Evolutionary conservation across 352 stramenopile genomes (phyloP).

Genomic region (Thalassiosira pacifica): DNA sequence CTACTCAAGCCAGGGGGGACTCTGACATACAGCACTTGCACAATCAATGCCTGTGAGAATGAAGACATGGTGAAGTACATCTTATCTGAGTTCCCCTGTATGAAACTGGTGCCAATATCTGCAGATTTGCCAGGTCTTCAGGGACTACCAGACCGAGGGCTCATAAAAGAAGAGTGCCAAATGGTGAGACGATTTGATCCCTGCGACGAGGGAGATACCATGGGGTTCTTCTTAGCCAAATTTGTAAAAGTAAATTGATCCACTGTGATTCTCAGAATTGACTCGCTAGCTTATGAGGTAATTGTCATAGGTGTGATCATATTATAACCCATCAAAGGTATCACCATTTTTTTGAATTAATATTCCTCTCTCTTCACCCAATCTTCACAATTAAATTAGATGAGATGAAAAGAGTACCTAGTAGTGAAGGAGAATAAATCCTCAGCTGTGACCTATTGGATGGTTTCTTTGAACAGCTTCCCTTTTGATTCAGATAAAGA

Average conservation of each 20-base stretch:
- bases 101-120: constrained; percentile 87
- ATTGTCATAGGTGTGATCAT: too few species aligned
- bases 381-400: background rate
- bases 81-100: constrained; percentile 88
- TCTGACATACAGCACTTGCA: constrained; percentile 94
- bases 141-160: constrained; percentile 87
- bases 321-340: too few species aligned
- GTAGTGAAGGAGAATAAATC: background rate
- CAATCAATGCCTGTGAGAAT: constrained; percentile 93
- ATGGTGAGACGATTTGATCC: constrained; percentile 92
- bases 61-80: constrained; percentile 92
- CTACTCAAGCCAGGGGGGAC: constrained; percentile 91
- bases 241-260: constrained; percentile 87
- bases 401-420: background rate
- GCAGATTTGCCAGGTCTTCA: constrained; percentile 84
- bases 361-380: too few species aligned
- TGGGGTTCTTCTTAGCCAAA: constrained; percentile 95
- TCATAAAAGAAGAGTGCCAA: constrained; percentile 86
- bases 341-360: too few species aligned
- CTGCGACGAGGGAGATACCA: constrained; percentile 89
- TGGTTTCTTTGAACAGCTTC: constrained; percentile 56
- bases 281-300: background rate
- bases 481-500: constrained; percentile 8
- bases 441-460: constrained; percentile 9
- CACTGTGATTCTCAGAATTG: background rate